Conservation (phyloP, 2,329 filamentous ascomycete species). For the Diaporthe sp. region DNA sequence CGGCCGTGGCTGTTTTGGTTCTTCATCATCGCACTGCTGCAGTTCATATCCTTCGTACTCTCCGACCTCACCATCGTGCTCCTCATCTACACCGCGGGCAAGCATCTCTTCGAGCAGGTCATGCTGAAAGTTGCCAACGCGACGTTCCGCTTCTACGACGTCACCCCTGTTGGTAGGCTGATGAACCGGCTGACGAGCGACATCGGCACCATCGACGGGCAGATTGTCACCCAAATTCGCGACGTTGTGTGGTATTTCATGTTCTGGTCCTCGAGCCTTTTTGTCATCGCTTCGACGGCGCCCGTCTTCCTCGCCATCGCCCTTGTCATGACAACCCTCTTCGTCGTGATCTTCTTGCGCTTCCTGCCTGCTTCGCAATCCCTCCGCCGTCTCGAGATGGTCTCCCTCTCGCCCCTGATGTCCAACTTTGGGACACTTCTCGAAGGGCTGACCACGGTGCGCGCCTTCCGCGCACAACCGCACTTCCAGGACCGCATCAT, state of each 20-base stretch:
- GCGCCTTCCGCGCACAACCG: constrained; percentile 83
- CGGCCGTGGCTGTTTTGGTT: constrained; percentile 82
- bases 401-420: constrained; percentile 88
- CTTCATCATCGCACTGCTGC: constrained; percentile 72
- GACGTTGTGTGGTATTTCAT: constrained; percentile 79
- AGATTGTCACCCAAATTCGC: constrained; percentile 83
- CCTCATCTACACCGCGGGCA: constrained; percentile 86
- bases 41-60: constrained; percentile 71
- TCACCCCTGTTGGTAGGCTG: constrained; percentile 87
- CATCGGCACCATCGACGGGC: constrained; percentile 89
- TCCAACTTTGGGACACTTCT: constrained; percentile 92
- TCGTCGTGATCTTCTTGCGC: constrained; percentile 79
- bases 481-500: constrained; percentile 88
- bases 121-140: constrained; percentile 82
- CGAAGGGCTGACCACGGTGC: constrained; percentile 87
- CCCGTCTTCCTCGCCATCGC: constrained; percentile 83
- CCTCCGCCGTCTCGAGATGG: constrained; percentile 87
- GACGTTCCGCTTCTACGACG: constrained; percentile 91
- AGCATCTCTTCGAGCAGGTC: constrained; percentile 79
- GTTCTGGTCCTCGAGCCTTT: constrained; percentile 78
- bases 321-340: constrained; percentile 74
- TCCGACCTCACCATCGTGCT: constrained; percentile 78
- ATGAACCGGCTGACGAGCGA: constrained; percentile 95
- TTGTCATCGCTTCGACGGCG: constrained; percentile 85
- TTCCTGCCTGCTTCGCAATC: constrained; percentile 89